Evolutionary conservation across 2,329 filamentous ascomycete species (phyloP).

Genomic region (Mollisiaceae sp.): DNA sequence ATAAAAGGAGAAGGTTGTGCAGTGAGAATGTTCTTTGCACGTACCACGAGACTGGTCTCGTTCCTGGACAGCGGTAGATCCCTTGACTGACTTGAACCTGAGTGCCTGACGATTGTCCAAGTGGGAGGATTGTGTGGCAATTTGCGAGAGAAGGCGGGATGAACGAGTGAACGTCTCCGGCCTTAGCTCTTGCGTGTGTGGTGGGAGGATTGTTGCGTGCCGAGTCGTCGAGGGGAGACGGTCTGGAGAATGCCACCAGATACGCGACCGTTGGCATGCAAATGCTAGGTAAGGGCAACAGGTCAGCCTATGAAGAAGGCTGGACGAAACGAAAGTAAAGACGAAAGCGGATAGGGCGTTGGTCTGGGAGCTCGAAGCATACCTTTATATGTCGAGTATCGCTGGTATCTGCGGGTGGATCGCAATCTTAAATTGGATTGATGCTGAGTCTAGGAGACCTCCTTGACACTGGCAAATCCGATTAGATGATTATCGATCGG

Average conservation of each 20-base stretch:
- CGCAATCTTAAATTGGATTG: slow-evolving; percentile 33
- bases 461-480: slow-evolving; percentile 21
- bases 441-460: slow-evolving; percentile 19
- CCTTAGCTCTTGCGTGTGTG: slow-evolving; percentile 32
- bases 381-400: slow-evolving; percentile 30
- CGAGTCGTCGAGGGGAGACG: slow-evolving; percentile 26
- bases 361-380: slow-evolving; percentile 21
- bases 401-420: slow-evolving; percentile 27
- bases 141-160: slow-evolving; percentile 40
- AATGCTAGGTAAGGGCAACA: slow-evolving; percentile 39
- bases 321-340: slow-evolving; percentile 11
- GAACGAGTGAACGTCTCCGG: slow-evolving; percentile 47
- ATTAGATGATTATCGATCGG: slow-evolving; percentile 17
- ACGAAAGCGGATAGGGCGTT: not conserved
- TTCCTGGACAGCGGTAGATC: slow-evolving; percentile 27
- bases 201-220: slow-evolving; percentile 32
- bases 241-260: slow-evolving; percentile 37
- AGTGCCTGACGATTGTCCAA: slow-evolving; percentile 27
- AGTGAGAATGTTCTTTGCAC: slow-evolving; percentile 31
- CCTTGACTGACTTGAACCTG: slow-evolving; percentile 30
- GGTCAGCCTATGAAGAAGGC: slow-evolving; percentile 34
- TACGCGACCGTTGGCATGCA: slow-evolving; percentile 43
- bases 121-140: slow-evolving; percentile 26
- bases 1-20: slow-evolving; percentile 13
- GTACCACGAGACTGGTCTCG: slow-evolving; percentile 29